A percentile compares a stretch with the other conserved stretches of the same genome.
phyloP scores from a whole-genome alignment of 148 eudicot species.

The Chenopodium quinoa region DNA sequence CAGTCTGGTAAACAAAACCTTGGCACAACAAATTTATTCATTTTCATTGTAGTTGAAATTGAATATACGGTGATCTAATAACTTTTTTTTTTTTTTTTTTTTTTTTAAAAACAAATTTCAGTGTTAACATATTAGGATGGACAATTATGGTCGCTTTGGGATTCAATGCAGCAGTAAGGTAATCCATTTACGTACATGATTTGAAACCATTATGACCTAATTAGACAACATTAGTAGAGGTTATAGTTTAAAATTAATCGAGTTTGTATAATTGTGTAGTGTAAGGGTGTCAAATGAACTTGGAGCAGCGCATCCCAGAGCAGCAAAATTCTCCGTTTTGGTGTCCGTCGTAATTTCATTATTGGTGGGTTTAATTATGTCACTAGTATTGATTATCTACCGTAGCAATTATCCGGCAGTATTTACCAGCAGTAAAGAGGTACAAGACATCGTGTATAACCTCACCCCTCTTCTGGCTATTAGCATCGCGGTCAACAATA shows the following conservation, averaged over 20 bases:
- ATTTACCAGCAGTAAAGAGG: slow-evolving; percentile 36
- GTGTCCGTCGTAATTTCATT: slow-evolving; percentile 32
- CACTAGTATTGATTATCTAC: slow-evolving; percentile 28
- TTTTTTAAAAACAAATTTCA: slow-evolving; percentile 28
- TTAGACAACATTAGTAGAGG: too few species aligned
- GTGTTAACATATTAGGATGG: slow-evolving; percentile 60
- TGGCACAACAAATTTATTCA: too few species aligned
- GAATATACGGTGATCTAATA: too few species aligned
- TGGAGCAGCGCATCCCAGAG: slow-evolving; percentile 45
- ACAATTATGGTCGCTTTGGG: slow-evolving; percentile 36
- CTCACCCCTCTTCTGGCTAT: slow-evolving; percentile 51
- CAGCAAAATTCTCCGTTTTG: slow-evolving; percentile 44
- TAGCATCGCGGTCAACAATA: slow-evolving; percentile 33
- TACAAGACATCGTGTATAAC: slow-evolving; percentile 30
- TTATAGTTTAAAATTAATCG: background rate
- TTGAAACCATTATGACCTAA: too few species aligned
- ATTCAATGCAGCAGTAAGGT: slow-evolving; percentile 61
- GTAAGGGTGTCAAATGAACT: slow-evolving; percentile 62
- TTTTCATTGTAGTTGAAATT: too few species aligned
- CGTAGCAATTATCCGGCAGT: slow-evolving; percentile 34
- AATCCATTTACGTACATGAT: background rate
- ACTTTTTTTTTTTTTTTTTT: too few species aligned
- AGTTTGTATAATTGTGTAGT: slow-evolving; percentile 23
- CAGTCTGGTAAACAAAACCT: slow-evolving; percentile 44
- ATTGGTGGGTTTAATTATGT: slow-evolving; percentile 30